Base-by-base conservation (phyloP, 1,284 basidiomycete genomes). In the Melampsora americana region DNA sequence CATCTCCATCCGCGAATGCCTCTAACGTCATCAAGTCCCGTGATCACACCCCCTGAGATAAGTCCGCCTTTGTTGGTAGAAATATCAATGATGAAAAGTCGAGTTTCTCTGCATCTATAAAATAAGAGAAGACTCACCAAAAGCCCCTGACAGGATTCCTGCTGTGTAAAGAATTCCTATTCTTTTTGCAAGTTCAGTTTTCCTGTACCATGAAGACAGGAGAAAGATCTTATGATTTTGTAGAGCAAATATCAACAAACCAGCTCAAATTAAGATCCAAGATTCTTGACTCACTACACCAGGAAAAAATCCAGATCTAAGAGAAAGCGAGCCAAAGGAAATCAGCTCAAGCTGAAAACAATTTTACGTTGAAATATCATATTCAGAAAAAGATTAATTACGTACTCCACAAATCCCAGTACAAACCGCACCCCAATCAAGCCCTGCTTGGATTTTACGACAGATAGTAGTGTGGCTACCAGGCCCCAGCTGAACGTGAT, bases 171-270 rank as follows among this genome's bases (percentile, higher is more conserved):
- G 61, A 7, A 79, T 5, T 0, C 79, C 80, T 0, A 78, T 78
- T 3, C 80, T 70, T 6, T 78, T 80, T 1, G 79, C 79, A 66
- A 81, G 78, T 73, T 81, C 79, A 35, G 76, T 77, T 64, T 79
- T 79, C 9, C 73, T 73, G 44, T 81, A 81, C 44, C 79, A 80
- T 23, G 75, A 78, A 0, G 78, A 78, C 5, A 81, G 26, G 30
- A 80, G 59, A 12, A 77, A 78, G 20, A 80, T 23, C 5, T 78
- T 69, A 0, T 77, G 6, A 35, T 23, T 12, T 20, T 62, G 9
- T 23, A 18, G 16, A 62, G 16, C 30, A 35, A 62, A 9, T 14
- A 59, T 7, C 5, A 59, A 28, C 12, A 42, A 6, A 42, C 1
- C 39, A 9, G 39, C 6, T 42, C 5, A 12, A 11, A 42, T 42